Evolutionary conservation across 31 red algal species (phyloP).

Genomic region (Asparagopsis taxiformis): DNA sequence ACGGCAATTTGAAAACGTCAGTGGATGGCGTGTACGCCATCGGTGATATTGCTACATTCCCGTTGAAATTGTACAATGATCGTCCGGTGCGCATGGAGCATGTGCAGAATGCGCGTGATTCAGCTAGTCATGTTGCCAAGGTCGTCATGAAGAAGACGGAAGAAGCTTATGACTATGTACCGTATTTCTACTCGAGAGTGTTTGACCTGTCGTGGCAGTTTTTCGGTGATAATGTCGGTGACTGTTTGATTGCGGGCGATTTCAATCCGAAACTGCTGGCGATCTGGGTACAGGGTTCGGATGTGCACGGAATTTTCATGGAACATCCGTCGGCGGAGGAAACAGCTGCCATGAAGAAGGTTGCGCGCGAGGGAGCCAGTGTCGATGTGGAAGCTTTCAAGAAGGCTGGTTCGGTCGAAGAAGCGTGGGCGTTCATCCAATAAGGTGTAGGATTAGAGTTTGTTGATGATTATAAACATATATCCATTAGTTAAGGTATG

Average conservation of each 20-base stretch:
- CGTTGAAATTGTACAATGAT: constrained; percentile 83
- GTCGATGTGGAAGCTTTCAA: constrained; percentile 63
- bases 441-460: constrained; percentile 2
- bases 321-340: constrained; percentile 80
- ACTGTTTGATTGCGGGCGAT: constrained; percentile 69
- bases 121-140: constrained; percentile 72
- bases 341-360: constrained; percentile 66
- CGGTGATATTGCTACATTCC: constrained; percentile 96
- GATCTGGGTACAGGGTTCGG: constrained; percentile 72
- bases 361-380: constrained; percentile 65
- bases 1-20: constrained; percentile 61
- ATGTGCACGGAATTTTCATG: constrained; percentile 77
- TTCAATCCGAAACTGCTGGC: constrained; percentile 75
- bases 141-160: constrained; percentile 40
- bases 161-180: constrained; percentile 93
- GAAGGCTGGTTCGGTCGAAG: constrained; percentile 8
- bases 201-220: constrained; percentile 96
- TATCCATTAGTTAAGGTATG: too few relatives aligned
- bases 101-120: constrained; percentile 87
- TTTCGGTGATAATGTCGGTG: constrained; percentile 82
- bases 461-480: too few relatives aligned
- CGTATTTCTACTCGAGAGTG: constrained; percentile 93
- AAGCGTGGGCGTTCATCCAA: constrained; percentile 32
- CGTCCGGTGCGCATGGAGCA: constrained; percentile 85
- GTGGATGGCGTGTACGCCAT: constrained; percentile 70